Conservation (phyloP, 1,284 basidiomycete genomes). For the Macrocybe sp. region DNA sequence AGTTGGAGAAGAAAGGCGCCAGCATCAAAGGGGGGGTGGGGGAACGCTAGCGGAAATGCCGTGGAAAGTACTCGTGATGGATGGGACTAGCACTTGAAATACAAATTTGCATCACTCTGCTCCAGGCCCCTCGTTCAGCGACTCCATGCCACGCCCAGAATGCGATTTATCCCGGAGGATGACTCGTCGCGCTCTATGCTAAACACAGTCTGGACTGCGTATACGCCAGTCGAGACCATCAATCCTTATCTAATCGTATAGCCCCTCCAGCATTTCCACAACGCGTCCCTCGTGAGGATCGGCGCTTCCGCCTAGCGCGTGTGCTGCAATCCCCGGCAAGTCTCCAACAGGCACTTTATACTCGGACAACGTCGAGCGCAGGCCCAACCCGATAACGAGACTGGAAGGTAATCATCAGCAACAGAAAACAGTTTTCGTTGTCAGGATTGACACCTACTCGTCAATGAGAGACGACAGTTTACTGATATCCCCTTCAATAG, state of each 20-base stretch:
- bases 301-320: constrained; percentile 16
- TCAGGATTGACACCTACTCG: constrained; percentile 33
- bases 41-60: too few species aligned
- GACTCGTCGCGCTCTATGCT: too few species aligned
- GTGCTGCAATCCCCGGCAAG: constrained; percentile 16
- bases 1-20: too few species aligned
- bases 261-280: constrained; percentile 15
- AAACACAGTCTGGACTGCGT: constrained; percentile 9
- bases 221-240: background rate
- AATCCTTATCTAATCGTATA: constrained; percentile 9
- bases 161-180: too few species aligned
- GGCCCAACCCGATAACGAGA: constrained; percentile 18
- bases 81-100: too few species aligned
- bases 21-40: too few species aligned
- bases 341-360: constrained; percentile 20
- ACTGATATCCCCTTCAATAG: constrained; percentile 51
- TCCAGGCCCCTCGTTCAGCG: background rate
- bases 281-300: constrained; percentile 15
- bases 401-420: constrained; percentile 10
- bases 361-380: constrained; percentile 17
- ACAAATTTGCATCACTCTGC: too few species aligned
- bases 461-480: constrained; percentile 50
- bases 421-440: background rate
- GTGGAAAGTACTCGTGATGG: too few species aligned
- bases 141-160: background rate